Evolutionary conservation across 1,284 basidiomycete species (phyloP).

Genomic region (Chalciporus sp.): DNA sequence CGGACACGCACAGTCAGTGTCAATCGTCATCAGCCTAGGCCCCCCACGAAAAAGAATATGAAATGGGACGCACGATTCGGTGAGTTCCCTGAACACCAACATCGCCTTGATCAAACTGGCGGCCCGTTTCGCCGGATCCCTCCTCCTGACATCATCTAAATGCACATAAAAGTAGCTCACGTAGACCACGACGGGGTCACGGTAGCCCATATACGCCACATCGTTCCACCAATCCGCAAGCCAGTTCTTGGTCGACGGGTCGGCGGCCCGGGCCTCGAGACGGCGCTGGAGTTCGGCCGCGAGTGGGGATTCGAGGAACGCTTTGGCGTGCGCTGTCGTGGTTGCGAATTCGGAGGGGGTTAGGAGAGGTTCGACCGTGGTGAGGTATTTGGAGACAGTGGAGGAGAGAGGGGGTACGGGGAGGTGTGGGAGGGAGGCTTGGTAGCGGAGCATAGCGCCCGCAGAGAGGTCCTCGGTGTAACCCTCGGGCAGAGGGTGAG

Average conservation of each 20-base stretch:
- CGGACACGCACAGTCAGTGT: not conserved
- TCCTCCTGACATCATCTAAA: slow-evolving; percentile 62
- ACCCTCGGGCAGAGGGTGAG: slow-evolving; percentile 38
- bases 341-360: slow-evolving; percentile 61
- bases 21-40: not conserved
- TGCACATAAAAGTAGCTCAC: slow-evolving; percentile 98
- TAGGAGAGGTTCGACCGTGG: slow-evolving; percentile 78
- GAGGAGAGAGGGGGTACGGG: slow-evolving; percentile 84
- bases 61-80: slow-evolving; percentile 65
- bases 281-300: slow-evolving; percentile 81
- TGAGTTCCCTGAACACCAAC: slow-evolving; percentile 80
- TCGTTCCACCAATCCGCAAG: slow-evolving; percentile 99
- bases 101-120: slow-evolving; percentile 83
- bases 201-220: slow-evolving; percentile 81
- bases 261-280: slow-evolving; percentile 72
- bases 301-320: slow-evolving; percentile 73
- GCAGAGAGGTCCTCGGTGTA: slow-evolving; percentile 50
- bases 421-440: slow-evolving; percentile 78
- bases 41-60: not conserved
- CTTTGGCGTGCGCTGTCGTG: slow-evolving; percentile 63
- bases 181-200: slow-evolving; percentile 90
- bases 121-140: slow-evolving; percentile 67
- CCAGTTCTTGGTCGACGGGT: slow-evolving; percentile 77
- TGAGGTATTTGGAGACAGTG: slow-evolving; percentile 86
- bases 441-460: slow-evolving; percentile 78